A percentile compares a stretch with the other conserved stretches of the same genome.
These are phyloP conservation scores for Buddleja alternifolia DNA, from an alignment of 257 asterid genomes.

Conservation along the genomic window DNA sequence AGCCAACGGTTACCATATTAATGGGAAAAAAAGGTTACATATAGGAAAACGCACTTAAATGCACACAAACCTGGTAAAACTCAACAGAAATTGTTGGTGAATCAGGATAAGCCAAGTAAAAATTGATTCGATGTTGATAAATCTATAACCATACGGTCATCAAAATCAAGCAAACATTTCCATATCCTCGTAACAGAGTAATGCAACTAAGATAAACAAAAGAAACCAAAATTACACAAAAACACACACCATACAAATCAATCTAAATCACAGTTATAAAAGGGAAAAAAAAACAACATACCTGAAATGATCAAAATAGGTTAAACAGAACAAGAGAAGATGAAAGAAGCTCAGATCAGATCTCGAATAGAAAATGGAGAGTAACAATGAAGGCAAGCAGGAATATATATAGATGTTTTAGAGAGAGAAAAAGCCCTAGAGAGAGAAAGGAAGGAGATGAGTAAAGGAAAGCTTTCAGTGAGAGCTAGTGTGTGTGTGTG, in stretches of 20 bases:
- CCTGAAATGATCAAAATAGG: slow-evolving; percentile 31
- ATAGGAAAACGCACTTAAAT: slow-evolving; percentile 14
- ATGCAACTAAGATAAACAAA: slow-evolving; percentile 12
- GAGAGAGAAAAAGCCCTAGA: slow-evolving; percentile 38
- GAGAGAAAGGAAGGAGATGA: slow-evolving; percentile 39
- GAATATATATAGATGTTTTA: slow-evolving; percentile 38
- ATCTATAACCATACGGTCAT: neutral
- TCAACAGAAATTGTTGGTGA: neutral
- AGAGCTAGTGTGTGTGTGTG: slow-evolving; percentile 27
- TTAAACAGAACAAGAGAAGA: slow-evolving; percentile 31
- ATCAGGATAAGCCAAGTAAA: neutral
- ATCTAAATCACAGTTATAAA: slow-evolving; percentile 21
- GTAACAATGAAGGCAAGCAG: slow-evolving; percentile 47
- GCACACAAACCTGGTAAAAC: neutral
- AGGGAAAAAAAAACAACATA: slow-evolving; percentile 25
- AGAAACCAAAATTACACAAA: slow-evolving; percentile 9
- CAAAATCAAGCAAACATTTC: slow-evolving; percentile 2
- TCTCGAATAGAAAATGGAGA: slow-evolving; percentile 44
- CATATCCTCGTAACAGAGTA: slow-evolving; percentile 13
- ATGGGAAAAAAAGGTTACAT: neutral
- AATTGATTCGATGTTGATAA: neutral
- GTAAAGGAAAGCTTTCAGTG: slow-evolving; percentile 37
- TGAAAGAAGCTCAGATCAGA: slow-evolving; percentile 44
- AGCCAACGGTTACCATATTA: slow-evolving; percentile 2
- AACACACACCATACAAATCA: slow-evolving; percentile 19